Percentiles rank a stretch among this genome's conserved stretches.
These are phyloP conservation scores for Diaporthe sp. DNA, from an alignment of 2,329 filamentous ascomycete genomes.

Conservation along the genomic window DNA sequence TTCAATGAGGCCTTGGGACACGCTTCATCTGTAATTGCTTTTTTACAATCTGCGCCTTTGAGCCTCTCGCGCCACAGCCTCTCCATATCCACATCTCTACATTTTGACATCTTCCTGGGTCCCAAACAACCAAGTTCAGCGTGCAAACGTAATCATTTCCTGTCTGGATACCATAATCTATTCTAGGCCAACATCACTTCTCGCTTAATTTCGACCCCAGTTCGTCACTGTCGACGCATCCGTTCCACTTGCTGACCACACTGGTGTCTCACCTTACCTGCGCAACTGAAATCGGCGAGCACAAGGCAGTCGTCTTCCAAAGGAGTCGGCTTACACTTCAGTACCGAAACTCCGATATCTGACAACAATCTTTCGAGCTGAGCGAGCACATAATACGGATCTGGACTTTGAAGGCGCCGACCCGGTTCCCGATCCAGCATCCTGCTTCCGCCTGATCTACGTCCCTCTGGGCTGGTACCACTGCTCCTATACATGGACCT, in stretches of 20 bases:
- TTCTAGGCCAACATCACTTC: neutral
- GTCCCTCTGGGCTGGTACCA: neutral
- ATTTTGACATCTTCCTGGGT: neutral
- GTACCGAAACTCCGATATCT: neutral
- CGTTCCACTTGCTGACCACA: conserved; percentile 10
- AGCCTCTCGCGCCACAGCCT: neutral
- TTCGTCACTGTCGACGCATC: neutral
- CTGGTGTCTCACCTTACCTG: conserved; percentile 1
- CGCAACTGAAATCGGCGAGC: neutral
- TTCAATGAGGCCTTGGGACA: neutral
- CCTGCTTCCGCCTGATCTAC: neutral
- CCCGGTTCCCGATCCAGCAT: neutral
- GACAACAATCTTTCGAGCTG: neutral
- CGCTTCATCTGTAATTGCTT: neutral
- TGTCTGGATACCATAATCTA: neutral
- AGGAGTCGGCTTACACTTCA: neutral
- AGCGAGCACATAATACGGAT: neutral
- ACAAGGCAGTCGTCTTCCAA: neutral
- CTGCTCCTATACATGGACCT: neutral
- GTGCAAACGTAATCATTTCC: neutral
- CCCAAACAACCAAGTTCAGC: neutral
- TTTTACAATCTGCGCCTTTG: neutral
- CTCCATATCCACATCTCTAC: too few relatives aligned
- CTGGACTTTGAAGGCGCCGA: neutral
- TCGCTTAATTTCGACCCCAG: neutral